A percentile compares a stretch with the other conserved stretches of the same genome.
Evolutionary conservation across 495 filamentous ascomycete genomes (phyloP).

Genomic region (Lasiosphaeriaceae sp.): DNA sequence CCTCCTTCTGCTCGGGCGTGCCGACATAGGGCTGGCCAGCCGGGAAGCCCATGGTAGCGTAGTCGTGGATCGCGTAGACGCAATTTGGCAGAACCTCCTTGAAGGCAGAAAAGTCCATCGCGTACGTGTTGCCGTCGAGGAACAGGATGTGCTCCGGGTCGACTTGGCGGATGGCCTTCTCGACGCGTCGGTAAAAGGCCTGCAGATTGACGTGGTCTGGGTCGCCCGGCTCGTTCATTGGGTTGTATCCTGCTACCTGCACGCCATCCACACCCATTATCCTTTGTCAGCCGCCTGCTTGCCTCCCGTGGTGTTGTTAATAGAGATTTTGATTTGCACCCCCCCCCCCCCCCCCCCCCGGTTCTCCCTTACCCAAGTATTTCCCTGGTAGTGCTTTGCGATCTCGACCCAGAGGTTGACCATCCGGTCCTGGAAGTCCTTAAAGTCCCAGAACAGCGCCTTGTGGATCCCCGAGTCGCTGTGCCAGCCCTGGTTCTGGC

Average conservation of each 20-base stretch:
- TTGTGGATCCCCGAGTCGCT: slow-evolving; percentile 51
- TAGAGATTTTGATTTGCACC: no score
- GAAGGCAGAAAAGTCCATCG: slow-evolving; percentile 49
- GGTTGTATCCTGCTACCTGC: slow-evolving; percentile 60
- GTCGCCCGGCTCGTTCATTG: slow-evolving; percentile 63
- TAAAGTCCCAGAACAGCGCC: slow-evolving; percentile 62
- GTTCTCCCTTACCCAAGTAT: slow-evolving; percentile 41
- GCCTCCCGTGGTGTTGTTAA: no score
- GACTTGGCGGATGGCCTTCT: slow-evolving; percentile 54
- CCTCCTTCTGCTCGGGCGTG: slow-evolving; percentile 46
- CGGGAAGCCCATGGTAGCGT: slow-evolving; percentile 57
- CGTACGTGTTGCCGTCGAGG: slow-evolving; percentile 63
- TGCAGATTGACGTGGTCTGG: slow-evolving; percentile 52
- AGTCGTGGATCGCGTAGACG: slow-evolving; percentile 63
- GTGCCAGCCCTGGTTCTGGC: slow-evolving; percentile 66
- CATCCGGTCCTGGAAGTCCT: slow-evolving; percentile 57
- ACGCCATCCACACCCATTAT: no score
- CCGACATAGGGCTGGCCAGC: slow-evolving; percentile 49
- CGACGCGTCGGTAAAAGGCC: slow-evolving; percentile 54
- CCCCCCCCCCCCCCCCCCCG: no score
- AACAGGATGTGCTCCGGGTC: slow-evolving; percentile 62
- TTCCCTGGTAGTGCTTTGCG: slow-evolving; percentile 52
- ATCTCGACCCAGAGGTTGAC: slow-evolving; percentile 59
- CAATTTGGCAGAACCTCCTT: slow-evolving; percentile 40
- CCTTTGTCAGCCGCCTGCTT: no score